Conservation (phyloP, 306 rosid species). For the Herpetospermum pedunculosum region DNA sequence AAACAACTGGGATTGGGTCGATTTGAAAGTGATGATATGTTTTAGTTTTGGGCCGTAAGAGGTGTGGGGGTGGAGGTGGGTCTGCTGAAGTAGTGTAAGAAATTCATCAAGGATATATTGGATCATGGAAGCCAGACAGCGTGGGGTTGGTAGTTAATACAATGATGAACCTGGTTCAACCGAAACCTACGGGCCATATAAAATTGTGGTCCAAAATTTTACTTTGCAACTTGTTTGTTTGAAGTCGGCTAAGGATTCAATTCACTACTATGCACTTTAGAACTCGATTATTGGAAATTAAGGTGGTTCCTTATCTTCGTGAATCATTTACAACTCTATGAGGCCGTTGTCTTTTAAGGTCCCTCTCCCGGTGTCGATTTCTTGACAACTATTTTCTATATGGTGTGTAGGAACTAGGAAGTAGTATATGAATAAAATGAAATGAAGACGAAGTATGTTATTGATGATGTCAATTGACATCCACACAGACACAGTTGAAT, state of each 20-base stretch:
- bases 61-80: background rate
- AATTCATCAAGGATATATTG: background rate
- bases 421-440: no score
- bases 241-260: background rate
- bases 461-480: background rate
- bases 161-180: background rate
- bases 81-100: background rate
- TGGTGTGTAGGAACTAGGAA: no score
- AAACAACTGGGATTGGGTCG: background rate
- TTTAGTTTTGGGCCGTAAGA: background rate
- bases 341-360: no score
- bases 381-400: no score
- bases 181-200: background rate
- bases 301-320: no score
- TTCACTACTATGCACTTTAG: no score
- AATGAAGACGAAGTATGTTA: no score
- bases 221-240: background rate
- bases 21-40: background rate
- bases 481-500: no score
- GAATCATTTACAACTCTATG: no score
- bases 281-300: no score
- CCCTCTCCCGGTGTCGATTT: no score
- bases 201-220: background rate
- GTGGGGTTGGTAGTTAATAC: background rate
- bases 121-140: background rate